Evolutionary conservation across 140 eudicot species (phyloP), one percentile per base, ranked within the genome.

Genomic region (Senecio squalidus): DNA sequence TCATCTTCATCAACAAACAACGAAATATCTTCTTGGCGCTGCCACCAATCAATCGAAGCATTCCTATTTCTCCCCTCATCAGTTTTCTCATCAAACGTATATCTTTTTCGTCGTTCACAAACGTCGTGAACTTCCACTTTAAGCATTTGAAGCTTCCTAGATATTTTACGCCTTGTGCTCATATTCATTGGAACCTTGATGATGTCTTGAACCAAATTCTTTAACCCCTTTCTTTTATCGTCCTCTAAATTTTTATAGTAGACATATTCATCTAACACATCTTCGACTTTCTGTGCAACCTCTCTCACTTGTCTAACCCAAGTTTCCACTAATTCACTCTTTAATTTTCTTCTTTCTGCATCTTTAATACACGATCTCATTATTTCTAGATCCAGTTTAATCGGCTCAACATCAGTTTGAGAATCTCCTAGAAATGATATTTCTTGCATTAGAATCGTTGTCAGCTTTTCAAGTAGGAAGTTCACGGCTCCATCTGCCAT

Each of bases 281-380:
- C 80, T 46, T 84, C 94, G 9, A 75, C 75, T 58, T 84, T 55
- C 28, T 49, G 53, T 6, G 82, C 80, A 5, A 81, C 81, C 62
- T 84, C 83, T 64, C 88, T 48, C n/a, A 84, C 88, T 68, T 84
- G 88, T 57, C 74, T 68, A 34, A 84, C 82, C 94, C 88, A 84
- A 6, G 81, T 67, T 62, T 71, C 76, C 34, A 76, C 72, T 22
- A 50, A 11, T 16, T 80, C 87, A 20, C 74, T 80, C 68, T 38
- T 71, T 8, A 20, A 49, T 48, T 72, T 68, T 10, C 29, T 70
- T 43, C 70, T 43, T 72, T 84, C 93, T 8, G 87, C 93, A 36
- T 80, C 93, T 72, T 69, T 74, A 33, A 80, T 36, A 71, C 80
- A 84, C 22, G 85, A 78, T 33, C 69, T 72, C 83, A 84, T 80